phyloP scores from a whole-genome alignment of 2,329 filamentous ascomycete genomes.

The Monosporascus sp. region DNA sequence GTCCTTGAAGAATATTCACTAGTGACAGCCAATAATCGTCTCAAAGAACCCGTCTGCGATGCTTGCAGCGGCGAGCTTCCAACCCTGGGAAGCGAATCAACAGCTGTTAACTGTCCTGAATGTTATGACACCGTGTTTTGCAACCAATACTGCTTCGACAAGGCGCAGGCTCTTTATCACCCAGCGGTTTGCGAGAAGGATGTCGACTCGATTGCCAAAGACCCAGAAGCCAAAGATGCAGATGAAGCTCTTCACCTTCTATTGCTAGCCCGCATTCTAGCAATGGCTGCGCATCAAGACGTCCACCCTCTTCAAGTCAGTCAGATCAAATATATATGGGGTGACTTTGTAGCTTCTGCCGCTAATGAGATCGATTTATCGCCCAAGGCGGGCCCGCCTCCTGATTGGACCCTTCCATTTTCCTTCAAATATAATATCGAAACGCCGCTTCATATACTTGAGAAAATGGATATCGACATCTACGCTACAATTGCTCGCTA shows the following conservation, averaged over 20 bases:
- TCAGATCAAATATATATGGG: constrained; percentile 66
- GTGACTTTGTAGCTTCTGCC: constrained; percentile 54
- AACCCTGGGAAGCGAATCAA: constrained; percentile 43
- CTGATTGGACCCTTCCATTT: constrained; percentile 68
- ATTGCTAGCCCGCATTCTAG: constrained; percentile 56
- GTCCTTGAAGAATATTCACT: constrained; percentile 81
- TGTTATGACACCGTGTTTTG: constrained; percentile 66
- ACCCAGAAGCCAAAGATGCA: constrained; percentile 54
- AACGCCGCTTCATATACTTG: constrained; percentile 69
- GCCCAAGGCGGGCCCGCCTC: constrained; percentile 51
- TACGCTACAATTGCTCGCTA: constrained; percentile 55
- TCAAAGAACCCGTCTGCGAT: constrained; percentile 84
- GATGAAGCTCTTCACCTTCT: constrained; percentile 60
- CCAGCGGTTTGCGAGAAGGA: constrained; percentile 63
- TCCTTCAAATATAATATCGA: constrained; percentile 73
- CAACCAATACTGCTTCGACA: constrained; percentile 52
- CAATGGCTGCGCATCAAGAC: constrained; percentile 58
- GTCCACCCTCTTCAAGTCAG: constrained; percentile 59
- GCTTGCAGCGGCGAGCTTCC: constrained; percentile 76
- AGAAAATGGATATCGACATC: constrained; percentile 80
- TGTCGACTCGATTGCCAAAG: constrained; percentile 60
- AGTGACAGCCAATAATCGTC: constrained; percentile 81
- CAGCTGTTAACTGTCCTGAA: constrained; percentile 51
- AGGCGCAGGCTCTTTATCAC: constrained; percentile 57
- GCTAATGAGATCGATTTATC: constrained; percentile 51